phyloP scores from a whole-genome alignment of 148 eudicot genomes.

The Camellia granthamiana region DNA sequence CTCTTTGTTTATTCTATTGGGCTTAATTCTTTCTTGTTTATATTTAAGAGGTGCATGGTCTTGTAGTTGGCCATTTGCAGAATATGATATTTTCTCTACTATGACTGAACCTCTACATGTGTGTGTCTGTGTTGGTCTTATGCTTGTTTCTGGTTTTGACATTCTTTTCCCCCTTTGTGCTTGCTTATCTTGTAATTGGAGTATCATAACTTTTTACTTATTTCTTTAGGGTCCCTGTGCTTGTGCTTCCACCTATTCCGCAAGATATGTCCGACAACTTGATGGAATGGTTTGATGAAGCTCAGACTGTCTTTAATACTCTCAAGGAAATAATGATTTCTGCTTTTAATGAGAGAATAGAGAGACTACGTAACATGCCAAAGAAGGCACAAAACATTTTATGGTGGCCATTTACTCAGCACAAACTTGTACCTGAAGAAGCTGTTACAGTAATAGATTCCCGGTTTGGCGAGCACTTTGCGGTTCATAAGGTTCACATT shows the following conservation, averaged over 20 bases:
- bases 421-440: conserved; percentile 73
- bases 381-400: conserved; percentile 69
- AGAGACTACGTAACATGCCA: conserved; percentile 65
- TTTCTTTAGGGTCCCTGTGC: conserved; percentile 71
- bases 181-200: conserved; percentile 11
- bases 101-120: not conserved
- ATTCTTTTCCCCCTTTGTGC: not conserved
- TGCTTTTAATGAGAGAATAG: conserved; percentile 54
- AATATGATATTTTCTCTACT: not conserved
- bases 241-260: conserved; percentile 85
- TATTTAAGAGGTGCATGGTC: not conserved
- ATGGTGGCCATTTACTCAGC: conserved; percentile 99
- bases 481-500: conserved; percentile 70
- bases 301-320: conserved; percentile 52
- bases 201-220: not conserved
- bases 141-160: not conserved
- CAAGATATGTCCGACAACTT: conserved; percentile 71
- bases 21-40: not conserved
- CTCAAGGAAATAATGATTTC: conserved; percentile 64
- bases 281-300: conserved; percentile 75
- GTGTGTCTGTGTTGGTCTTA: not conserved
- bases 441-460: conserved; percentile 90
- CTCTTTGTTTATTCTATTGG: conserved; percentile 7
- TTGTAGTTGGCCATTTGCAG: not conserved
- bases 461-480: conserved; percentile 87